phyloP scores from a whole-genome alignment of 2,329 filamentous ascomycete species.

The Cladophialophora exuberans region DNA sequence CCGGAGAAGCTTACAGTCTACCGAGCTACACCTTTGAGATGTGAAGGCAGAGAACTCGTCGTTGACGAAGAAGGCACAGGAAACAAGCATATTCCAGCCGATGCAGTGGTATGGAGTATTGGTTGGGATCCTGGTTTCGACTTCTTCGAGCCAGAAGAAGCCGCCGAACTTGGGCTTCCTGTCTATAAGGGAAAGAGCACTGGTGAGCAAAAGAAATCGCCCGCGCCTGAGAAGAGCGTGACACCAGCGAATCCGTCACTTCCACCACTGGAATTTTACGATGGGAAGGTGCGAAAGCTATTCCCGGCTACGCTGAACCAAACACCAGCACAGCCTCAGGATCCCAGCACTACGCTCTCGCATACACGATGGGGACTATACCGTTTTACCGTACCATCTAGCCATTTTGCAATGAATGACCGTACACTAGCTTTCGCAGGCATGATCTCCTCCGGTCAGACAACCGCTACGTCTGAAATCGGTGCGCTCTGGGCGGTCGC shows the following conservation, averaged over 20 bases:
- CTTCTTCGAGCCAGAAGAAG: constrained; percentile 2
- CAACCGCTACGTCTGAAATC: constrained; percentile 5
- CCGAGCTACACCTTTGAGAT: constrained; percentile 2
- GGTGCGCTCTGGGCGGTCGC: constrained; percentile 17
- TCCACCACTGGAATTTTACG: not conserved
- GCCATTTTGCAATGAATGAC: not conserved
- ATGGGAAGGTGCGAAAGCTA: constrained; percentile 1
- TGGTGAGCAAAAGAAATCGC: not conserved
- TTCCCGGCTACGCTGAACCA: constrained; percentile 1
- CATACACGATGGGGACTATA: constrained; percentile 5
- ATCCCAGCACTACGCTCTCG: not conserved
- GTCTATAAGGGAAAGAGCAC: not conserved
- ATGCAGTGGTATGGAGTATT: constrained; percentile 4
- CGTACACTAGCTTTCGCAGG: constrained; percentile 16
- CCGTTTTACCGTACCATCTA: constrained; percentile 5
- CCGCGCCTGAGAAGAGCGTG: not conserved
- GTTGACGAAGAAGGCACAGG: constrained; percentile 2
- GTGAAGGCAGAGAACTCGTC: constrained; percentile 3
- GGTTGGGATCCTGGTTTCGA: constrained; percentile 2
- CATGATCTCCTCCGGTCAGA: constrained; percentile 13
- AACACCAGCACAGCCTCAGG: constrained; percentile 1
- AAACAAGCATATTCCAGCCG: not conserved
- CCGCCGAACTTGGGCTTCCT: not conserved
- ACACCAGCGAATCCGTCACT: not conserved
- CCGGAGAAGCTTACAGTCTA: constrained; percentile 18